Evolutionary conservation across 2,329 filamentous ascomycete genomes (phyloP), one percentile per base, ranked within the genome.

Genomic region (Thelonectria olida): DNA sequence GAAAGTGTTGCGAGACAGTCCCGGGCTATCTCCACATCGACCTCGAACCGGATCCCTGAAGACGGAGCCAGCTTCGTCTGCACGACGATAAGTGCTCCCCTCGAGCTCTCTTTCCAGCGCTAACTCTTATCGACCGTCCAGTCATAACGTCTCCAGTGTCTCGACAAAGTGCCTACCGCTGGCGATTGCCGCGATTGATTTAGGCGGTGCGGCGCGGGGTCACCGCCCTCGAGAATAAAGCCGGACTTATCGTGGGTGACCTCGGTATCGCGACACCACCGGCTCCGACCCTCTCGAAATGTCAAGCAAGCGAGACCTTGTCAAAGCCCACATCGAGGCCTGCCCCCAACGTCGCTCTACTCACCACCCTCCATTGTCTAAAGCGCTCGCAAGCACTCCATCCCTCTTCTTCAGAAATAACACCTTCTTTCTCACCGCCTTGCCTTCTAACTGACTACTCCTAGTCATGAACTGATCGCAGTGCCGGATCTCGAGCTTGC

Each of bases 191-290:
- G 57, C 44, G 50, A 54, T 54, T 62, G 50, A 54, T 54, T 62
- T 61, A 60, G 58, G 67, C 63, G 63, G 65, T 64, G 54, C 60
- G 61, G 63, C 66, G 70, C 72, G 72, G 70, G 72, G 72, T 73
- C 72, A 73, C 71, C 72, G 72, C 70, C 71, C 68, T 72, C 38
- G 51, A 67, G 50, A 70, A 72, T 72, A 72, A 70, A 71, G 36
- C 70, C 69, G 66, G 69, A 71, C 61, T 72, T 71, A 72, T 71
- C 50, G 48, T 42, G 5, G 51, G 47, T 45, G 55, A 63, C 65
- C 62, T 71, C 54, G 62, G 54, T 39, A 34, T 54, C 42, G 44
- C 56, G 56, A 59, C 50, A 54, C 42, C 51, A 54, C 44, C 49
- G 50, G 20, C 52, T 41, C 50, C 50, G 39, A 59, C 19, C 39